phyloP scores from a whole-genome alignment of 176 grass and related monocot genomes.

The Triticum timopheevii region DNA sequence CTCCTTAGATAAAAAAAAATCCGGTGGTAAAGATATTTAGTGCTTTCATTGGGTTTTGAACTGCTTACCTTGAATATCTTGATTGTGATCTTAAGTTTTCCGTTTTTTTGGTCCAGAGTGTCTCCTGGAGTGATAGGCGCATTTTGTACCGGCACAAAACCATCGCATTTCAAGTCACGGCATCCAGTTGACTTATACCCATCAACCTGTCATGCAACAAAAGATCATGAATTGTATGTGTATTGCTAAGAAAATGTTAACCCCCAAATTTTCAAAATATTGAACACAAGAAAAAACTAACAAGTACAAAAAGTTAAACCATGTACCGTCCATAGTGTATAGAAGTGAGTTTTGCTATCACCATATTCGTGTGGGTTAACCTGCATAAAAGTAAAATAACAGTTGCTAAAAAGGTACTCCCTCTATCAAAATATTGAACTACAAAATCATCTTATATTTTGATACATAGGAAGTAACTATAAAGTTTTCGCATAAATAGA shows the following conservation, averaged over 20 bases:
- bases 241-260: background rate
- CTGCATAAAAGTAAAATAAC: background rate
- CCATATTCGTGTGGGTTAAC: background rate
- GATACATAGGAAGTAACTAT: too few relatives aligned
- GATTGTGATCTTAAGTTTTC: background rate
- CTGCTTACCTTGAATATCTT: slow-evolving; percentile 21
- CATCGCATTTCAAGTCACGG: background rate
- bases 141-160: background rate
- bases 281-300: background rate
- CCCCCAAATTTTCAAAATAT: too few relatives aligned
- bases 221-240: background rate
- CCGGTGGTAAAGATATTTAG: background rate
- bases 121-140: slow-evolving; percentile 15
- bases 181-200: background rate
- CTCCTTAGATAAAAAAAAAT: background rate
- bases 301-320: background rate
- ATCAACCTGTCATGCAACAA: background rate
- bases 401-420: too few relatives aligned
- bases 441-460: too few relatives aligned
- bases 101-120: background rate
- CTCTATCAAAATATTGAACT: too few relatives aligned
- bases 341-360: slow-evolving; percentile 32
- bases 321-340: slow-evolving; percentile 7
- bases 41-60: background rate
- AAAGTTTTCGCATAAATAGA: too few relatives aligned